Evolutionary conservation across 2,329 filamentous ascomycete species (phyloP).

Genomic region (Stagonosporopsis tanaceti): DNA sequence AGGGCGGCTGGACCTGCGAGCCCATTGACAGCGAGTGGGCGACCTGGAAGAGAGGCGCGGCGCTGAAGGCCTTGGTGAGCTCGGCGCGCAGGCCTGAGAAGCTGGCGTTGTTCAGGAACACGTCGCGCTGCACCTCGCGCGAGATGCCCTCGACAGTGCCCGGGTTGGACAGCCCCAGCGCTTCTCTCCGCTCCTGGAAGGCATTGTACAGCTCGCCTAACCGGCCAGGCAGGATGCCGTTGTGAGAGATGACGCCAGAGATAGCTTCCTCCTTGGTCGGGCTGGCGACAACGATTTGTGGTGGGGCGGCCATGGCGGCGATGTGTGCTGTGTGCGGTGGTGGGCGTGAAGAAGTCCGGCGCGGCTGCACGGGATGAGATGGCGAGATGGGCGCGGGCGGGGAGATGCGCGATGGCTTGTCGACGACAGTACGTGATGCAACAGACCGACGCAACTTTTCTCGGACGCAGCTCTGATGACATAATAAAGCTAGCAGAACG

Average conservation of each 20-base stretch:
- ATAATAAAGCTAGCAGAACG: slow-evolving; percentile 32
- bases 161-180: slow-evolving; percentile 88
- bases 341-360: slow-evolving; percentile 14
- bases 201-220: slow-evolving; percentile 80
- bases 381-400: slow-evolving; percentile 21
- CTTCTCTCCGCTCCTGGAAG: slow-evolving; percentile 85
- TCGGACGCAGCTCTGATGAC: slow-evolving; percentile 34
- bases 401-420: slow-evolving; percentile 29
- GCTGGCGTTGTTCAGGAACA: slow-evolving; percentile 95
- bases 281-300: slow-evolving; percentile 40
- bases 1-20: slow-evolving; percentile 86
- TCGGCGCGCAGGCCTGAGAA: slow-evolving; percentile 96
- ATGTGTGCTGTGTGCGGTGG: neutral
- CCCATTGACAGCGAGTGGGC: slow-evolving; percentile 97
- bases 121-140: slow-evolving; percentile 94
- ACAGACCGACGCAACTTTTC: slow-evolving; percentile 35
- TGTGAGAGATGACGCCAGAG: slow-evolving; percentile 72
- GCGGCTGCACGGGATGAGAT: slow-evolving; percentile 27
- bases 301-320: slow-evolving; percentile 31
- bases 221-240: slow-evolving; percentile 73
- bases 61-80: slow-evolving; percentile 94
- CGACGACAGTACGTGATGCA: slow-evolving; percentile 29
- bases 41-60: slow-evolving; percentile 93
- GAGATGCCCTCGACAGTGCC: slow-evolving; percentile 89
- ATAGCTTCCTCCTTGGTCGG: slow-evolving; percentile 45